Evolutionary conservation across 768 basidiomycete genomes (phyloP), one percentile per base, ranked within the genome.

Genomic region (Podaxis rugospora): DNA sequence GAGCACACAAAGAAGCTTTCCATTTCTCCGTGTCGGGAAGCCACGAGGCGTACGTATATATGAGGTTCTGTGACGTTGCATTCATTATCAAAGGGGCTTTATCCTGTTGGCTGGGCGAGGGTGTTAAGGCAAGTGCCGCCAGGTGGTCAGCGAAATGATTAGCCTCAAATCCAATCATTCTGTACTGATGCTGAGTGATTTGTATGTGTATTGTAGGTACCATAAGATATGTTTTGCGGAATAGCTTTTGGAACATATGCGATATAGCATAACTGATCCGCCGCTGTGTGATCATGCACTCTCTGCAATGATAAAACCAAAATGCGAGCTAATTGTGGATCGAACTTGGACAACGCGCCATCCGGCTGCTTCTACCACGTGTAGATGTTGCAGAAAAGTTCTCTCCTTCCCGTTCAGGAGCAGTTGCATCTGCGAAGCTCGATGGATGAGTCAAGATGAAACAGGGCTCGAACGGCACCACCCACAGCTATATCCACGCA

Each of bases 401-500:
- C 59, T 44, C 10, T 60, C 59, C 35, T 60, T 60, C 7, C 59
- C 59, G 23, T 60, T 44, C 18, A 60, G 51, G 23, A 60, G 59
- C 2, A 60, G 59, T 23, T 60, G 59, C 59, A 60, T 60, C 59
- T 60, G n/a, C 42, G 5, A 2, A 23, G 28, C 11, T 21, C 47
- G 40, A 40, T 53, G n/a, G 10, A 42, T 42, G 2, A 5, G 21
- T 21, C 13, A 5, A 23, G 7, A 28, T 21, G 40, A 36, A 57
- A 42, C 35, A 54, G 42, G 25, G 16, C 42, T 18, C 18, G 42
- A 44, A 44, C n/a, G 16, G 51, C 35, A 36, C 21, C 9, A 65
- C 79, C 55, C 66, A 88, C 89, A 28, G 84, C 81, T 65, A 89
- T 71, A 68, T 90, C 89, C 79, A 88, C 79, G 80, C 83, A 88